A percentile compares a stretch with the other conserved stretches of the same genome.
phyloP scores from a whole-genome alignment of 2,329 filamentous ascomycete species.

The Emergomyces orientalis region DNA sequence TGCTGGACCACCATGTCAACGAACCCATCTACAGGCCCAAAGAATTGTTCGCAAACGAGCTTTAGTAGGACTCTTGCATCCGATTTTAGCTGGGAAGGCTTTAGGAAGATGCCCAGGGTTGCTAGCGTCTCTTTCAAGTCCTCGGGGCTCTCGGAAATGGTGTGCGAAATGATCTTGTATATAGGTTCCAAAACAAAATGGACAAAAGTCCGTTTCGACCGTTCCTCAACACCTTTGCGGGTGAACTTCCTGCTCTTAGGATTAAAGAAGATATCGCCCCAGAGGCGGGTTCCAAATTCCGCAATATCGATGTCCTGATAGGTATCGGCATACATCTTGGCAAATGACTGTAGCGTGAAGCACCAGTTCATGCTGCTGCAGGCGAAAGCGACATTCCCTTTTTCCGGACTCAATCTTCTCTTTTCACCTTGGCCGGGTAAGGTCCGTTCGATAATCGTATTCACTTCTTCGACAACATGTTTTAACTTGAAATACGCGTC shows the following conservation, averaged over 20 bases:
- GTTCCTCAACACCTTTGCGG: conserved; percentile 71
- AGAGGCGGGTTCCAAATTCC: conserved; percentile 77
- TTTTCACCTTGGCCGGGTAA: conserved; percentile 71
- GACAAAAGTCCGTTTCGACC: conserved; percentile 77
- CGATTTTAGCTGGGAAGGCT: conserved; percentile 82
- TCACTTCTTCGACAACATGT: conserved; percentile 97
- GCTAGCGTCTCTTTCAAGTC: conserved; percentile 72
- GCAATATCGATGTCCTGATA: conserved; percentile 72
- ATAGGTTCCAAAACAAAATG: conserved; percentile 93
- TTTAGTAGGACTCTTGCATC: conserved; percentile 85
- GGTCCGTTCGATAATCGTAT: conserved; percentile 84
- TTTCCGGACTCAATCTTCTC: conserved; percentile 81
- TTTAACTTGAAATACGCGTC: conserved; percentile 99
- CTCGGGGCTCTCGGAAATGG: conserved; percentile 79
- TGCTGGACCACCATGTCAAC: conserved; percentile 93
- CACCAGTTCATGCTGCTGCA: conserved; percentile 93
- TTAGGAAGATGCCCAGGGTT: conserved; percentile 72
- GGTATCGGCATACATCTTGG: conserved; percentile 88
- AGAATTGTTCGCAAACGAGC: conserved; percentile 89
- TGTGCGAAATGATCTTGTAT: conserved; percentile 95
- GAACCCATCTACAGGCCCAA: conserved; percentile 78
- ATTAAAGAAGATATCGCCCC: conserved; percentile 97
- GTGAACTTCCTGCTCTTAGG: conserved; percentile 84
- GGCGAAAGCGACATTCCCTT: conserved; percentile 95
- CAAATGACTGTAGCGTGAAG: conserved; percentile 88